Conservation (phyloP, 306 rosid genomes). For the Spatholobus suberectus region DNA sequence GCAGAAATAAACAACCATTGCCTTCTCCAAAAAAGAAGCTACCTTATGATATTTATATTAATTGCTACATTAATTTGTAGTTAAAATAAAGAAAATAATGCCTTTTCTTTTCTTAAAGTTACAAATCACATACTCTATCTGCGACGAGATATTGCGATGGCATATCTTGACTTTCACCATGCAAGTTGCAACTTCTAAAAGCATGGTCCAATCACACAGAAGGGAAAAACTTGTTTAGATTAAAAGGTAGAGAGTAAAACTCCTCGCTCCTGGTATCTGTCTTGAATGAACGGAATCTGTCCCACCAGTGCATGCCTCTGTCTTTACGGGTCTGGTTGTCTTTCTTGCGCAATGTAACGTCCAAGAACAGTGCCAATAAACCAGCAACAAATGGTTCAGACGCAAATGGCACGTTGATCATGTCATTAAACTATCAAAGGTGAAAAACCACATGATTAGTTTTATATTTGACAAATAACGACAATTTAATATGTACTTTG, state of each 20-base stretch:
- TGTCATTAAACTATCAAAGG: conserved; percentile 79
- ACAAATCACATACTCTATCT: neutral
- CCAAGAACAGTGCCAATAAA: conserved; percentile 71
- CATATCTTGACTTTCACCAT: neutral
- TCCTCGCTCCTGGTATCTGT: conserved; percentile 89
- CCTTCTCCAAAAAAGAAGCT: neutral
- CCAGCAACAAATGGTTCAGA: conserved; percentile 89
- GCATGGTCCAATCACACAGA: conserved; percentile 60
- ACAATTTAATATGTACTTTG: neutral
- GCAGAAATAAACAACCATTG: neutral
- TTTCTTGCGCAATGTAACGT: conserved; percentile 65
- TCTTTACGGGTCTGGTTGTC: conserved; percentile 74
- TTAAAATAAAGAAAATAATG: conserved; percentile 16
- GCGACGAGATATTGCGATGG: neutral
- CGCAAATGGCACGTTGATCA: conserved; percentile 90
- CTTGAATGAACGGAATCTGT: conserved; percentile 70
- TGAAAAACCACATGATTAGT: neutral
- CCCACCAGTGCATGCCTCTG: conserved; percentile 96
- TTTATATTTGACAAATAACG: neutral
- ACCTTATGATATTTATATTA: neutral
- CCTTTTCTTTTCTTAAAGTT: neutral
- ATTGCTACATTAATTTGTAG: conserved; percentile 9
- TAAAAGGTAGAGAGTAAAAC: conserved; percentile 88
- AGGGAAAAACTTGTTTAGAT: conserved; percentile 95
- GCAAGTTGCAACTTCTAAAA: neutral